Conservation (phyloP, 331 rosid species). For the Rosa hybrid region DNA sequence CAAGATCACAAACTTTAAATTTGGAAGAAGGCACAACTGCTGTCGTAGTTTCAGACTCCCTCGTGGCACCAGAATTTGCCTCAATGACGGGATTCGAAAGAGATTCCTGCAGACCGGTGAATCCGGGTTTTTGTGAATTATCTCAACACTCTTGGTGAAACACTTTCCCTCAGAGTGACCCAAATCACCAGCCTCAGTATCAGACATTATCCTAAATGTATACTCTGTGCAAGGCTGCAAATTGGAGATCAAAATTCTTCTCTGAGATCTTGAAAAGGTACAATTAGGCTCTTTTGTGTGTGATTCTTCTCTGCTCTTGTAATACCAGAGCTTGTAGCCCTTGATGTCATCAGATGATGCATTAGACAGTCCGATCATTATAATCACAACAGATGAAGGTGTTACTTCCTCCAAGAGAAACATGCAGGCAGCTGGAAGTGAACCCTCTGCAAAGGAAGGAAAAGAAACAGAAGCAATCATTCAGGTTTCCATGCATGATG, state of each 20-base stretch:
- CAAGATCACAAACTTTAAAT: slow-evolving; percentile 95
- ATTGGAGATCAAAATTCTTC: slow-evolving; percentile 84
- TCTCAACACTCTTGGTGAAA: slow-evolving; percentile 88
- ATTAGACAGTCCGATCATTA: slow-evolving; percentile 71
- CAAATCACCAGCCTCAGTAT: slow-evolving; percentile 67
- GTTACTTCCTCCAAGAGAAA: slow-evolving; percentile 88
- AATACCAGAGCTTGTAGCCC: slow-evolving; percentile 98
- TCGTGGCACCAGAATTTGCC: slow-evolving; percentile 55
- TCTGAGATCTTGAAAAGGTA: slow-evolving; percentile 79
- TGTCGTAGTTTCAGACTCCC: slow-evolving; percentile 49
- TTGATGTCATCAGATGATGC: slow-evolving; percentile 54
- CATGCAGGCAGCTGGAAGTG: slow-evolving; percentile 99
- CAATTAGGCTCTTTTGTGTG: slow-evolving; percentile 76
- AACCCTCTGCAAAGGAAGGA: slow-evolving; percentile 64
- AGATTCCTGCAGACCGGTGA: slow-evolving; percentile 37
- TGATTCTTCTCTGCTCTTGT: slow-evolving; percentile 67
- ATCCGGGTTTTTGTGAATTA: slow-evolving; percentile 54
- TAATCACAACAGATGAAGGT: slow-evolving; percentile 75
- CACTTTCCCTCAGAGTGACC: slow-evolving; percentile 99
- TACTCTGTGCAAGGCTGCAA: slow-evolving; percentile 93
- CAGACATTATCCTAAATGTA: slow-evolving; percentile 80
- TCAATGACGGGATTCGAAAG: slow-evolving; percentile 32
- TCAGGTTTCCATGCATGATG: slow-evolving; percentile 17
- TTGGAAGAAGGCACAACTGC: slow-evolving; percentile 52
- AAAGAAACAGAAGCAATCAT: slow-evolving; percentile 27